phyloP scores from a whole-genome alignment of 2,329 filamentous ascomycete genomes.

The Hortaea sp. region DNA sequence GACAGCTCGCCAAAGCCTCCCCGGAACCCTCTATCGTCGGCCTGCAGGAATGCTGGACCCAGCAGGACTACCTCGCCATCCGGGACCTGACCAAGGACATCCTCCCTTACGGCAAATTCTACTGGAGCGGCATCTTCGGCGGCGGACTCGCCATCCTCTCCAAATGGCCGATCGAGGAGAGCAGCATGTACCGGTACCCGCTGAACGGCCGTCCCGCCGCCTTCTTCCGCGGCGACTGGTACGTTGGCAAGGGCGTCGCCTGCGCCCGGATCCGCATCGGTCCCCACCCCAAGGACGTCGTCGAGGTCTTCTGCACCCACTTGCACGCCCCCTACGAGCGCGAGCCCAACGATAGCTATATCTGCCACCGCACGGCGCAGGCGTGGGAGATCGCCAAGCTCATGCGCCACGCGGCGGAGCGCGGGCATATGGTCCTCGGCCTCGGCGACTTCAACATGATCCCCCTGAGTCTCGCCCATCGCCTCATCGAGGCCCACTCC shows the following conservation, averaged over 20 bases:
- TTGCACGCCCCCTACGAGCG: slow-evolving; percentile 79
- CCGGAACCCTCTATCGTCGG: slow-evolving; percentile 75
- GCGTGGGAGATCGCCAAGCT: slow-evolving; percentile 92
- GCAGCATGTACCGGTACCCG: slow-evolving; percentile 76
- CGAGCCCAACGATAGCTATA: slow-evolving; percentile 71
- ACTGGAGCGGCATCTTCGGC: slow-evolving; percentile 79
- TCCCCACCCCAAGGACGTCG: slow-evolving; percentile 50
- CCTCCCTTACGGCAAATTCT: slow-evolving; percentile 88
- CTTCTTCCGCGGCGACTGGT: slow-evolving; percentile 94
- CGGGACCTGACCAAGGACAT: slow-evolving; percentile 61
- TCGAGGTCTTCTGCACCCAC: slow-evolving; percentile 85
- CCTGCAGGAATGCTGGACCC: slow-evolving; percentile 92
- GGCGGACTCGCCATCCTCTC: slow-evolving; percentile 82
- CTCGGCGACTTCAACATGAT: slow-evolving; percentile 96
- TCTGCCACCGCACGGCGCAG: slow-evolving; percentile 83
- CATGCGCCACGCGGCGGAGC: slow-evolving; percentile 67
- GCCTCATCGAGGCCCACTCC: slow-evolving; percentile 67
- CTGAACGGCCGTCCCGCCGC: slow-evolving; percentile 88
- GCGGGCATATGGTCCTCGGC: slow-evolving; percentile 73
- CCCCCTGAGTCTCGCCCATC: slow-evolving; percentile 75
- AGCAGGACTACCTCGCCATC: slow-evolving; percentile 71
- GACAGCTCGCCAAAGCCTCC: slow-evolving; percentile 57
- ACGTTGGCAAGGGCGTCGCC: slow-evolving; percentile 87
- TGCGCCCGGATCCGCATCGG: slow-evolving; percentile 70
- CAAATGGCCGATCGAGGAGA: slow-evolving; percentile 85